Evolutionary conservation across 192 early-diverging fungal genomes (phyloP), one percentile per base, ranked within the genome.

Genomic region (Coemansia sp.): DNA sequence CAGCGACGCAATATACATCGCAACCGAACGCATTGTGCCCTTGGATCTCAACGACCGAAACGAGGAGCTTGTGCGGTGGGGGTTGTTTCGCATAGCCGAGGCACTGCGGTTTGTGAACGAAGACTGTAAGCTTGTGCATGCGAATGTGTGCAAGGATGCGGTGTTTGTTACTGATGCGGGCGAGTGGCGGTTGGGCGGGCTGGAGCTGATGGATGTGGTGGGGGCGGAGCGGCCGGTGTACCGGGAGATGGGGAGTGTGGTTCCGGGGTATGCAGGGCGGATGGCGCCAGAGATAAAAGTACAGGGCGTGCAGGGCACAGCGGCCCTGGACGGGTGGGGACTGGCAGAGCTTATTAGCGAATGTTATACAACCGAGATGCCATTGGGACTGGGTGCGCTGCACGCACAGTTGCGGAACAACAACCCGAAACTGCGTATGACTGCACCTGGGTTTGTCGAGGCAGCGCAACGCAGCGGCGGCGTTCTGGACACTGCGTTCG

Each of bases 171-270:
- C 92, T 13, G 86, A 88, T 58, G 90, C 92, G 9, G 96, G 96
- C 51, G 96, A 98, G 73, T 98, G 94, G 95, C 93, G 88, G 62
- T 81, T 98, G 29, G 90, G 92, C n/a, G 94, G 93, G 3, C 84
- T 96, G 39, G 96, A 98, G 58, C 57, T 90, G 19, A 64, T 92
- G 23, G 85, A 87, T 51, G 86, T 85, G 6, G 66, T 87, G 54
- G 91, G 86, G 45, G 90, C 94, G 20, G 48, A 47, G 18, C 51
- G 37, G 18, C 16, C 59, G 20, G 62, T 54, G 16, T 69, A 64
- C 62, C 65, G 75, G 6, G 52, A 69, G 22, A 61, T 74, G 56
- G 52, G 66, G 0, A 38, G 59, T 27, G 71, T 66, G 19, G 45
- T 83, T 22, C 66, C 74, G 12, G 74, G 65, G 13, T 81, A 83